Base-by-base conservation (phyloP, 2,329 filamentous ascomycete genomes). In the Geoglossum cookeanum region DNA sequence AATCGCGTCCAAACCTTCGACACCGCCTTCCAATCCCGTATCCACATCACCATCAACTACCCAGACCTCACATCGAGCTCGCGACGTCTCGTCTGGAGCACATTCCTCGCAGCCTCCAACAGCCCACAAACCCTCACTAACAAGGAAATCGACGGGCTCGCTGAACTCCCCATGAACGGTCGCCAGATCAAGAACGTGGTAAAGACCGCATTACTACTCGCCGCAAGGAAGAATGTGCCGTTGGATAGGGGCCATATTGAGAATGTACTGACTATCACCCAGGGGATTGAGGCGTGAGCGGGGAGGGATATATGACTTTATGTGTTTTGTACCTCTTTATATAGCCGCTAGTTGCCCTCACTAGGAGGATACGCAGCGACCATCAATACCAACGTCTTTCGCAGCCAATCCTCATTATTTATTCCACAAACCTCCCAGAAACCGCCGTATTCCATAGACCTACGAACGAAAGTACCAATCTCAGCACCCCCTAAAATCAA, bases 101-200 rank as follows among this genome's bases (percentile, higher is more conserved):
- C 32, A 15, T 55, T 55, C 37, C 37, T 55, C 17, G 29, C 52
- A 6, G 52, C 52, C 9, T 37, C 37, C 4, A 55, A 42, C 15
- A 7, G 13, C 7, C 32, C 32, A 3, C 39, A 22, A 1, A 56
- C 22, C 22, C 9, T 56, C 22, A 55, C 35, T 13, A 9, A 56
- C 32, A 13, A 55, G 39, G 37, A 56, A 37, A 32, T 56, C 9
- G 22, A 56, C 22, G 15, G 37, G n/a, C 42, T 56, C 32, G 55
- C 55, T 2, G 39, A 47, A 27, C 13, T 44, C 37, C 55, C 35
- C 3, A 44, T 56, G 35, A 56, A 56, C 6, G 55, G 55, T 32
- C 35, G 55, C 32, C 55, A 56, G 55, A 56, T 56, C 39, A 56
- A 56, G 55, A 56, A 56, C 30, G 39, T 47, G 1, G n/a, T 56